These are phyloP conservation scores for Cyanophora paradoxa DNA, from an alignment of 78 protist species.

Conservation along the genomic window DNA sequence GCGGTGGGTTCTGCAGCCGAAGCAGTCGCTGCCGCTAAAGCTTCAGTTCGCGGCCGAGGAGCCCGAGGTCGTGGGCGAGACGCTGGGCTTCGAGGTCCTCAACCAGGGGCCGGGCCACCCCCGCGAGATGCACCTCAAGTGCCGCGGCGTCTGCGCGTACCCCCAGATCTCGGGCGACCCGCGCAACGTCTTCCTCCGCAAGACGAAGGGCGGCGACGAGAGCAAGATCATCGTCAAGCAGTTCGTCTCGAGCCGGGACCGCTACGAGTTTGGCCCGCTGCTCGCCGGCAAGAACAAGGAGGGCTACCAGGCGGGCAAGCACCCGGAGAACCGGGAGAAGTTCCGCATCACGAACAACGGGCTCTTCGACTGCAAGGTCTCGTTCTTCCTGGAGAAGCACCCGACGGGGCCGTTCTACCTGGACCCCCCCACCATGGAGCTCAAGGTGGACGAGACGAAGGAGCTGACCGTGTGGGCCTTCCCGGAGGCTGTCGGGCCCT, in stretches of 20 bases:
- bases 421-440: neutral
- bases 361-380: constrained; percentile 24
- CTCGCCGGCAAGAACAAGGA: constrained; percentile 20
- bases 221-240: constrained; percentile 2
- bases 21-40: neutral
- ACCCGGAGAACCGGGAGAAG: constrained; percentile 8
- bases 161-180: constrained; percentile 43
- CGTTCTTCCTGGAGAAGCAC: constrained; percentile 13
- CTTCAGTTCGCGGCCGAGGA: neutral
- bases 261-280: constrained; percentile 62
- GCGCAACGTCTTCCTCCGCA: constrained; percentile 23
- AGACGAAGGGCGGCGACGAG: neutral
- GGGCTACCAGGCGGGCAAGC: neutral
- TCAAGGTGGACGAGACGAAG: constrained; percentile 33
- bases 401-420: neutral
- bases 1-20: constrained; percentile 19
- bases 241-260: neutral
- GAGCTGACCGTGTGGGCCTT: constrained; percentile 41
- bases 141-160: constrained; percentile 7
- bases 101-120: neutral
- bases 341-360: constrained; percentile 44
- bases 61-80: neutral
- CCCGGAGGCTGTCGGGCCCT: constrained; percentile 18
- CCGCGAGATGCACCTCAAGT: neutral
- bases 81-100: constrained; percentile 27